Conservation (phyloP, 768 basidiomycete genomes). For the Gloeostereum incarnatum region DNA sequence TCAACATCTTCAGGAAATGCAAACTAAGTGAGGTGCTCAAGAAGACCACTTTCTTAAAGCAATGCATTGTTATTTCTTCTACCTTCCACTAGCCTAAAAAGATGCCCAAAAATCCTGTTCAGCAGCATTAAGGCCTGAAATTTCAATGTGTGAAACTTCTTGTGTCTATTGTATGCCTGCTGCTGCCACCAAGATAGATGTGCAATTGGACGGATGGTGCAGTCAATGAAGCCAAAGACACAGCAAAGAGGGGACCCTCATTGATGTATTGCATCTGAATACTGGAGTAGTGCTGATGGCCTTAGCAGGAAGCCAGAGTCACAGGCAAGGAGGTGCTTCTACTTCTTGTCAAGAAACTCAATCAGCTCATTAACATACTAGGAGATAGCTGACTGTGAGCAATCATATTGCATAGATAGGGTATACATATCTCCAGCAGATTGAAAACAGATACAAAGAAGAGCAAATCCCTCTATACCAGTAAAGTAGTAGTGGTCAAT, state of each 20-base stretch:
- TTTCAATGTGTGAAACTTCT: constrained; percentile 18
- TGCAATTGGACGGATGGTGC: too few relatives aligned
- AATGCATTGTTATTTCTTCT: constrained; percentile 11
- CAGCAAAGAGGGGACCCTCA: too few relatives aligned
- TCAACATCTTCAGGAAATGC: constrained; percentile 5
- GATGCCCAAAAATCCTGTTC: constrained; percentile 16
- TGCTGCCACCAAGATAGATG: not conserved
- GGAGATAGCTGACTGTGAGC: constrained; percentile 10
- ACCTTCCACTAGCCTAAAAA: constrained; percentile 14
- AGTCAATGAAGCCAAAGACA: too few relatives aligned
- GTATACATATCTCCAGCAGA: constrained; percentile 9
- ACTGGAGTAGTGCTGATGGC: constrained; percentile 2
- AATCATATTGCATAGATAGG: constrained; percentile 10
- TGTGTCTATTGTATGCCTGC: constrained; percentile 12
- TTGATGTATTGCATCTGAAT: too few relatives aligned
- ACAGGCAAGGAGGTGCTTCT: constrained; percentile 12
- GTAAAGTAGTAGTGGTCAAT: constrained; percentile 1
- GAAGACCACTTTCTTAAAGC: constrained; percentile 8
- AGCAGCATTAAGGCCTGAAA: constrained; percentile 17
- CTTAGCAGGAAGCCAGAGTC: constrained; percentile 9
- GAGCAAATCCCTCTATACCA: constrained; percentile 10
- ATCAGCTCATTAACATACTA: constrained; percentile 10
- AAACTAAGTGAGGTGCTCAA: constrained; percentile 2
- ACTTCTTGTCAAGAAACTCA: constrained; percentile 9
- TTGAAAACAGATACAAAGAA: constrained; percentile 10